Base-by-base conservation (phyloP, 2,329 filamentous ascomycete genomes). In the Sordariomycetes sp. region DNA sequence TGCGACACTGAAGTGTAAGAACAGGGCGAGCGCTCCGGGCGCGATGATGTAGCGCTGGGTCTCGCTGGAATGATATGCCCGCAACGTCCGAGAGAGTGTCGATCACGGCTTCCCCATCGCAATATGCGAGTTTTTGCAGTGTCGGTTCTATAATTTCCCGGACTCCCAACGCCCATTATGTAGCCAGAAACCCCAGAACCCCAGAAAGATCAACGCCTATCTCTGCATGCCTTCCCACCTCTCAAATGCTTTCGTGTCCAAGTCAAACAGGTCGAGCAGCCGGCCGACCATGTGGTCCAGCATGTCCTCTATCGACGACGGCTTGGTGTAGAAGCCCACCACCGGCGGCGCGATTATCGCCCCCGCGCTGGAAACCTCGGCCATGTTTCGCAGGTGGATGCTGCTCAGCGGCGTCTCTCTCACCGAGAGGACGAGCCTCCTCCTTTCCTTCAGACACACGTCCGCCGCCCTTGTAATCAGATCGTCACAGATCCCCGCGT, bases 381-480 rank as follows among this genome's bases (percentile, higher is more conserved):
- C 58, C 75, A 78, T 78, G 59, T 76, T 76, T 1, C 68, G 59
- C 15, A 73, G 61, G 62, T 78, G 74, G 24, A 77, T 74, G n/a
- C 71, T 69, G 58, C 70, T 77, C 12, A 76, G 62, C 55, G 75
- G 73, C 1, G 72, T 76, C 61, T 77, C 75, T 1, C 75, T 62
- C 4, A 67, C 69, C 0, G 66, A 72, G 1, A 76, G 65, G 0
- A 75, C 68, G 0, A 76, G 61, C 53, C 64, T 63, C 17, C 71
- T 58, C 1, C 69, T 58, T 60, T 77, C 75, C 60, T 78, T 78
- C 1, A 78, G 62, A 56, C 65, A 70, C 1, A 78, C 74, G 59
- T 74, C 74, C 2, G 74, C 75, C 0, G 74, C 70, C 0, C 74
- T 65, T 0, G 72, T 66, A 35, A 77, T 75, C 12, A 78, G 60